Base-by-base conservation (phyloP, 2,329 filamentous ascomycete genomes). In the Claviceps monticola region DNA sequence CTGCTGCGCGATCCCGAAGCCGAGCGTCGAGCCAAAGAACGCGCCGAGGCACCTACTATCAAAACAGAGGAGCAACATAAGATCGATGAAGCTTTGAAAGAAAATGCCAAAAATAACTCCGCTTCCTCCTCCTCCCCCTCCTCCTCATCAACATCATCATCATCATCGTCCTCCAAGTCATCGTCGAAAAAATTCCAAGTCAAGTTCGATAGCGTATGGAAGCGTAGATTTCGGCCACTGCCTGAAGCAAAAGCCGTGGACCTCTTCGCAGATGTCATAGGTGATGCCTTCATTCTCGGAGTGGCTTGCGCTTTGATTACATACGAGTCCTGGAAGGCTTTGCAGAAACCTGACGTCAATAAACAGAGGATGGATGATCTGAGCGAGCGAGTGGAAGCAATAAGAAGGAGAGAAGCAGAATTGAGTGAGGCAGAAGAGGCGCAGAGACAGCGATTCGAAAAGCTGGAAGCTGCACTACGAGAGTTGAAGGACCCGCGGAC, bases 161-260 rank as follows among this genome's bases (percentile, higher is more conserved):
- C 41, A 2, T 38, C 42, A 3, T 41, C 52, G 2, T 51, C 51
- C 9, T 51, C 49, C 5, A 52, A 46, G 13, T 47, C 53, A 9
- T 54, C 52, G 3, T 47, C 53, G 16, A 59, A 64, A 58, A 57
- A 56, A 23, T 61, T 54, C 7, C 41, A 37, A 14, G 53, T 62
- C 8, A 60, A 63, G 4, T 67, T 72, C 46, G 70, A 71, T 45
- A 83, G 74, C 57, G 68, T 83, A 11, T 84, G 81, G 80, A 74
- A 61, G 54, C 75, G 80, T 53, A 79, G 77, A 60, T 84, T 84
- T 60, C 69, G 80, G 49, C 65, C 79, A 6, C 66, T 84, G n/a
- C 79, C 80, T 9, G 80, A 84, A 60, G 71, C 65, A 16, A 84
- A 83, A 64, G 80, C 80, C 8, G 80, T 84, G 11, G 80, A 83